Evolutionary conservation across 2,329 filamentous ascomycete species (phyloP), one percentile per base, ranked within the genome.

Genomic region (Penicillium brasilianum): DNA sequence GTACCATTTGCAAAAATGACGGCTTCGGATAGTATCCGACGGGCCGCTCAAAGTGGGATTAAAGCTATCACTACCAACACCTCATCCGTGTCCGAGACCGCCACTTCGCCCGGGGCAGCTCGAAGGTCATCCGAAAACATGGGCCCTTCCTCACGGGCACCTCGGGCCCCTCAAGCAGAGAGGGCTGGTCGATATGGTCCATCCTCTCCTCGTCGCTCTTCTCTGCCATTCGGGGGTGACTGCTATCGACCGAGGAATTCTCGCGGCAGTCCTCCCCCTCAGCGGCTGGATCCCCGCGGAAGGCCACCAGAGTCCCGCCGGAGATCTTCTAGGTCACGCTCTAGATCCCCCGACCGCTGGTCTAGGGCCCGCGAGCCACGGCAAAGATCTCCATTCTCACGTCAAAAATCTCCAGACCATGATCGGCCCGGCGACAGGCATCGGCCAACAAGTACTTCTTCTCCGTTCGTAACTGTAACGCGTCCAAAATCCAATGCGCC

Each of bases 391-490:
- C 53, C 53, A 11, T 18, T 16, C 16, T 11, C 30, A 20, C 43
- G 43, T 48, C 41, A 4, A 13, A 44, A 13, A 13, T 46, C 41
- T 48, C 41, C 41, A 18, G 22, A 18, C 7, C 3, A 11, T 10
- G 10, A 11, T 25, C 39, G 39, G 16, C 11, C 8, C 32, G 22
- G n/a, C 13, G 53, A 55, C 20, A 1, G 6, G 8, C 20, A 41
- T 28, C 52, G 52, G 20, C 36, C 25, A 32, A 3, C 25, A 3
- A 28, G 14, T 5, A 16, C 28, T 20, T 14, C 36, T 43, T 54
- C 22, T 6, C 52, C 52, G 20, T 54, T 54, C 25, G 37, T 43
- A 16, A 44, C 25, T 13, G 52, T 54, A 14, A 54, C 52, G 5
- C 52, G 52, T 54, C 37, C 37, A 7, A 53, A 41, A 20, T 5